These are phyloP conservation scores for Exophiala spinifera DNA, from an alignment of 2,329 filamentous ascomycete genomes.

Conservation along the genomic window DNA sequence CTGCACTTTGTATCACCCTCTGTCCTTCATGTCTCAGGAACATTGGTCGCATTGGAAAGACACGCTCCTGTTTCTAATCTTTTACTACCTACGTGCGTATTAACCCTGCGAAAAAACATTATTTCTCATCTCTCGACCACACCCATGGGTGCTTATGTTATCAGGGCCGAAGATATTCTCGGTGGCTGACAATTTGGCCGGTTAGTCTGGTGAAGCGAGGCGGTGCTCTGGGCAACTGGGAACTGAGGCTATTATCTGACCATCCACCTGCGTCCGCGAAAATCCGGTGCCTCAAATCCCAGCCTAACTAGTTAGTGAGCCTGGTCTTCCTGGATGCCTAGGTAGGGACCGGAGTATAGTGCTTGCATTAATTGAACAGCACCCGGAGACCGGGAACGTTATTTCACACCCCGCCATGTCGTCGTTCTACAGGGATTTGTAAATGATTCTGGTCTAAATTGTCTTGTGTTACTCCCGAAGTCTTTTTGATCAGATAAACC, in stretches of 20 bases:
- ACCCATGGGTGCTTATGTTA: not conserved
- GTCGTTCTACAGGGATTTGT: too few species aligned
- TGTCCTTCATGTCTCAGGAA: not conserved
- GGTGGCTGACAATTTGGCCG: conserved; percentile 2
- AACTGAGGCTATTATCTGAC: not conserved
- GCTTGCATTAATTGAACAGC: conserved; percentile 9
- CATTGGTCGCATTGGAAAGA: not conserved
- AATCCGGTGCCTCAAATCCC: not conserved
- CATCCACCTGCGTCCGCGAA: not conserved
- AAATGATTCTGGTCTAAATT: too few species aligned
- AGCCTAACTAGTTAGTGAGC: not conserved
- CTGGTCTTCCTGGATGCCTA: too few species aligned
- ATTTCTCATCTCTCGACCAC: too few species aligned
- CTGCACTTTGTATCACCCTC: not conserved
- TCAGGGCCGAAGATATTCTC: not conserved
- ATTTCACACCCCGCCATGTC: too few species aligned
- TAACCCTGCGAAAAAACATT: not conserved
- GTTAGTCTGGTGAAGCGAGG: conserved; percentile 6
- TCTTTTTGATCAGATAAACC: too few species aligned
- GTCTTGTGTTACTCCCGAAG: too few species aligned
- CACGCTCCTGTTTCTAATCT: not conserved
- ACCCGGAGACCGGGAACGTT: too few species aligned
- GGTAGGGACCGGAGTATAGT: too few species aligned
- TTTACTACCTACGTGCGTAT: too few species aligned
- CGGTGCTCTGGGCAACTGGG: conserved; percentile 15